Evolutionary conservation across 78 protist species (phyloP), one percentile per base, ranked within the genome.

Genomic region (Emiliania huxleyi): DNA sequence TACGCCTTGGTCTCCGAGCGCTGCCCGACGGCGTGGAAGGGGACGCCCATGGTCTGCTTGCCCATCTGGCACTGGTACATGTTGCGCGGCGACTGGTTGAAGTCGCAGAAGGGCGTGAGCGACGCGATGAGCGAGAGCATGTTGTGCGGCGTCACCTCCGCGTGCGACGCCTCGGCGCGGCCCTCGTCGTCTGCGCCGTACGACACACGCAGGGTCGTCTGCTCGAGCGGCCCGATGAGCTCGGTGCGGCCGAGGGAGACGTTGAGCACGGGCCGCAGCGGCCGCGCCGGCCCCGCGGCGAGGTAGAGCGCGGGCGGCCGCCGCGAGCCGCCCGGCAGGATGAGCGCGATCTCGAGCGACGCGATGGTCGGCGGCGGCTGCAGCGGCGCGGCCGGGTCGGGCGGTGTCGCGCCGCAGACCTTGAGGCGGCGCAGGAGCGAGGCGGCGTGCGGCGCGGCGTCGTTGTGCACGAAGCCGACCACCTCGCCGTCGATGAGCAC

Each of bases 21-120:
- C 91, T 96, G 91, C 42, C 94, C 89, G 85, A 84, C 79, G 1
- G 97, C 46, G 84, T 95, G 96, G 73, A 43, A 1, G 45, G 99
- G 99, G 2, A 95, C 92, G 84, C 98, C 99, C 99, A 99, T 98
- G 40, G 99, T 97, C 93, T 99, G 99, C 94, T 92, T 92, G 44
- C 91, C 95, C 96, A 95, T 95, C 95, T 96, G 98, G 93, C 99
- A 98, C 96, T 99, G 75, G 33, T 62, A 73, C 99, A 99, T 97
- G 96, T 99, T 99, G 21, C 99, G 94, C 83, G 99, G 99, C 0
- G 97, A 93, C 94, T 98, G 98, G 92, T 98, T 98, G 95, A 94
- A 94, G 85, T 99, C 99, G 22, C 98, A 97, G 91, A 98, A 99
- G 12, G 99, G 99, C 0, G 99, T 99, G 49, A 98, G 52, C 84